A percentile compares a stretch with the other conserved stretches of the same genome.
phyloP scores from a whole-genome alignment of 1,284 basidiomycete genomes.

The Tilletia caries region DNA sequence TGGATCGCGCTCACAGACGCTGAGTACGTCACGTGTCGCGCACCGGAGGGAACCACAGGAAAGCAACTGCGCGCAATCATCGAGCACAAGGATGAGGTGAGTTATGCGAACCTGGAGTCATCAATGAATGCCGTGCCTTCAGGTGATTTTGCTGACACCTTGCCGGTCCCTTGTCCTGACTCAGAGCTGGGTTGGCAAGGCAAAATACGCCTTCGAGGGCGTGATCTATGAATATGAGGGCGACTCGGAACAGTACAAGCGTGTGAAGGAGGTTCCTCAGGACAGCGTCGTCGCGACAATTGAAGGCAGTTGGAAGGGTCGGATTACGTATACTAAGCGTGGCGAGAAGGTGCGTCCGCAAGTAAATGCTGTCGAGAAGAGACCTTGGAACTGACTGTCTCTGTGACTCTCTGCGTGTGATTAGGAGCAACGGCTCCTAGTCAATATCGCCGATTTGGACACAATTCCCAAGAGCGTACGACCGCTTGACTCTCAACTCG shows the following conservation, averaged over 20 bases:
- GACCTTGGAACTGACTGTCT: too few species aligned
- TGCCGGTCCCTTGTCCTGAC: neutral
- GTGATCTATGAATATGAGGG: constrained; percentile 74
- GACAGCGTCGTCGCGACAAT: constrained; percentile 74
- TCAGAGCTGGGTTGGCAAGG: constrained; percentile 81
- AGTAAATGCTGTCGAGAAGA: too few species aligned
- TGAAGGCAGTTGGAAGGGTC: constrained; percentile 82
- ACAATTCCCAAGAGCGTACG: constrained; percentile 81
- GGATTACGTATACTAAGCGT: constrained; percentile 74
- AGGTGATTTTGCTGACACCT: neutral
- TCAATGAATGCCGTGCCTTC: too few species aligned
- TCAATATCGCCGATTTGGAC: constrained; percentile 72
- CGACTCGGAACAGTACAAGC: constrained; percentile 67
- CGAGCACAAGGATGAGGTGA: constrained; percentile 84
- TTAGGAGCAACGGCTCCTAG: constrained; percentile 67
- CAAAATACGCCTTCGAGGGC: constrained; percentile 83
- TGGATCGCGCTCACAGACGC: constrained; percentile 78
- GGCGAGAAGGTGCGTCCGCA: constrained; percentile 61
- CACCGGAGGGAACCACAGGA: constrained; percentile 36
- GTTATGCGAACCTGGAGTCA: neutral
- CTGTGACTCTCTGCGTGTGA: constrained; percentile 36
- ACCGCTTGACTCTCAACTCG: constrained; percentile 72
- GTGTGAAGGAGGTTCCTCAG: constrained; percentile 81
- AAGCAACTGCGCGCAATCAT: constrained; percentile 72
- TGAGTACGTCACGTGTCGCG: constrained; percentile 78